These are phyloP conservation scores for Corylus americana DNA, from an alignment of 306 rosid genomes.

Conservation along the genomic window DNA sequence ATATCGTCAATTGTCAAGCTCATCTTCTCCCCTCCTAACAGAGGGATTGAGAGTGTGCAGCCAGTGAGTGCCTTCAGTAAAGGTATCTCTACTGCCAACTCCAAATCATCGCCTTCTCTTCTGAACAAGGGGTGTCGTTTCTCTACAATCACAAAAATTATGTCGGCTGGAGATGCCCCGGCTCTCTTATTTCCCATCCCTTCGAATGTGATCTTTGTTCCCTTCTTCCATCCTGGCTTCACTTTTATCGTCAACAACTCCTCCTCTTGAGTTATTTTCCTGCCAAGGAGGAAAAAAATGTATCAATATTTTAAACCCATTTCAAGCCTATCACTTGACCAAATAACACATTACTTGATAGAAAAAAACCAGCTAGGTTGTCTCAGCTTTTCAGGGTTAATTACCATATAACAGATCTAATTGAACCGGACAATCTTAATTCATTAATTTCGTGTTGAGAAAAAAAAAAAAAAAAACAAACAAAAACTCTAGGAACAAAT, in stretches of 20 bases:
- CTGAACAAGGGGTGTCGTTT: constrained; percentile 55
- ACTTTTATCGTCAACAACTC: constrained; percentile 64
- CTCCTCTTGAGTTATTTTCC: constrained; percentile 56
- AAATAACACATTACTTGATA: background rate
- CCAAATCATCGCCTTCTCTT: constrained; percentile 84
- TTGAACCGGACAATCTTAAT: too few relatives aligned
- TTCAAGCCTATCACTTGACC: background rate
- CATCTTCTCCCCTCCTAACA: constrained; percentile 61
- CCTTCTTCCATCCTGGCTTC: constrained; percentile 86
- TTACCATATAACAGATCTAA: too few relatives aligned
- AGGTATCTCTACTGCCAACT: constrained; percentile 54
- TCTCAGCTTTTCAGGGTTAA: too few relatives aligned
- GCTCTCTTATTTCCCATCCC: constrained; percentile 66
- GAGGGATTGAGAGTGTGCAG: constrained; percentile 55
- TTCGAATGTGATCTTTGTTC: constrained; percentile 80
- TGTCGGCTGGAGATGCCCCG: constrained; percentile 50
- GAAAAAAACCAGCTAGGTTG: background rate
- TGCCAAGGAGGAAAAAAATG: constrained; percentile 15
- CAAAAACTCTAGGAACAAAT: background rate
- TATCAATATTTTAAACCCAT: background rate
- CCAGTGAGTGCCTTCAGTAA: constrained; percentile 73
- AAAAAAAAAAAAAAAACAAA: background rate
- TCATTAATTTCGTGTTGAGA: too few relatives aligned
- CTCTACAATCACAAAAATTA: constrained; percentile 52
- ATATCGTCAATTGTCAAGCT: constrained; percentile 48